Conservation (phyloP, 2,329 filamentous ascomycete species). For the Fusarium burgessii region DNA sequence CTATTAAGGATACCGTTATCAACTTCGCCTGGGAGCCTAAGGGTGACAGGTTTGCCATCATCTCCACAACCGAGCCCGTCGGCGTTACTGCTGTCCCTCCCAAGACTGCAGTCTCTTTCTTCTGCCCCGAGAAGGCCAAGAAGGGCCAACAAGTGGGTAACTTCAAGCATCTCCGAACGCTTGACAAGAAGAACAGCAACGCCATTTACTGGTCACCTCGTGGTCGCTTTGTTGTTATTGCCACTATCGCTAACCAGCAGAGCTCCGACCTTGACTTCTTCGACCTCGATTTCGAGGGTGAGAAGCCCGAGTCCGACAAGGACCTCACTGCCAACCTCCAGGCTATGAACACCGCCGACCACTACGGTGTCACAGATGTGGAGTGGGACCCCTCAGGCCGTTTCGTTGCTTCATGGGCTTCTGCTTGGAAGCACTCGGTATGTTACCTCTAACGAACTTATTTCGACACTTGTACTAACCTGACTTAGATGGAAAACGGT, state of each 20-base stretch:
- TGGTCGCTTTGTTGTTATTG: conserved; percentile 94
- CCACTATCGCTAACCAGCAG: conserved; percentile 91
- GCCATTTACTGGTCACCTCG: conserved; percentile 99
- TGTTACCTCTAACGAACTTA: conserved; percentile 52
- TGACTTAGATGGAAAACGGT: conserved; percentile 95
- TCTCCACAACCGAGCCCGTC: conserved; percentile 88
- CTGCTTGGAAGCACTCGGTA: conserved; percentile 95
- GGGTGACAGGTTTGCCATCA: conserved; percentile 96
- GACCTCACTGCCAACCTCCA: conserved; percentile 94
- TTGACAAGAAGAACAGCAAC: conserved; percentile 99
- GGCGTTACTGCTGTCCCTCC: conserved; percentile 84
- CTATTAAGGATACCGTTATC: conserved; percentile 97
- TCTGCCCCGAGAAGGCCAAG: conserved; percentile 96
- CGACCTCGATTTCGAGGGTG: conserved; percentile 97
- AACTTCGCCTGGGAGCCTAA: conserved; percentile 99
- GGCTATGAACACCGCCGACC: conserved; percentile 91
- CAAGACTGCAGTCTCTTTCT: conserved; percentile 96
- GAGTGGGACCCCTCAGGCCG: conserved; percentile 98
- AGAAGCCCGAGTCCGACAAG: conserved; percentile 93
- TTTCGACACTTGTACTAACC: conserved; percentile 18
- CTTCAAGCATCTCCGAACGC: conserved; percentile 94
- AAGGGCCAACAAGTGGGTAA: conserved; percentile 86
- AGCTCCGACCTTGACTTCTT: conserved; percentile 97
- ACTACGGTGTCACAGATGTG: conserved; percentile 97
- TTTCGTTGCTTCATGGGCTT: conserved; percentile 93